Evolutionary conservation across 2,329 filamentous ascomycete species (phyloP).

Genomic region (Penicillium sp.): DNA sequence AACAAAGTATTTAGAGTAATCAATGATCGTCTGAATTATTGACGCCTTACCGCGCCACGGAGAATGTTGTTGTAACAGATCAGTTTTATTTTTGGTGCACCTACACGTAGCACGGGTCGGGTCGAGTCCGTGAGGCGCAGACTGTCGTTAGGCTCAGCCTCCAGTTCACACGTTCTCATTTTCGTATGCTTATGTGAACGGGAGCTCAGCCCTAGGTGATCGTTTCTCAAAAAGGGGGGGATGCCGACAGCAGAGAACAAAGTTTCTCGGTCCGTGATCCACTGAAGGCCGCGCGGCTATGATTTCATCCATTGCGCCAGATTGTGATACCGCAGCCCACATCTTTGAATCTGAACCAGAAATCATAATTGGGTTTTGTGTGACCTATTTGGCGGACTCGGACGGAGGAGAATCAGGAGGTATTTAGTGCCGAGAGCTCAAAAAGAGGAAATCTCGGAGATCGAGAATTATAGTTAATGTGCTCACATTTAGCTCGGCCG

Average conservation of each 20-base stretch:
- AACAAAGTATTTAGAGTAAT: not conserved
- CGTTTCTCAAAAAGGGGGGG: conserved; percentile 5
- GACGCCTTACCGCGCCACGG: not conserved
- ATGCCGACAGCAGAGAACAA: not conserved
- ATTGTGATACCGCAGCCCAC: not conserved
- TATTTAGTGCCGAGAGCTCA: not conserved
- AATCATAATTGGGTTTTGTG: not conserved
- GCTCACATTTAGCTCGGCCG: not conserved
- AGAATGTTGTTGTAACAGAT: not conserved
- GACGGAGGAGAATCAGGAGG: not conserved
- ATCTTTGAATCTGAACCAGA: not conserved
- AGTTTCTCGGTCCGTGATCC: conserved; percentile 14
- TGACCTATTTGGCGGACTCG: not conserved
- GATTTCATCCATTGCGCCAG: conserved; percentile 4
- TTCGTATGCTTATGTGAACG: not conserved
- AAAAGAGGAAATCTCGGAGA: not conserved
- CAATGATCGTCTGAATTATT: not conserved
- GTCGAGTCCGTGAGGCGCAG: conserved; percentile 8
- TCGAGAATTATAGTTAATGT: not conserved
- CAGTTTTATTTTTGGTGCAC: not conserved
- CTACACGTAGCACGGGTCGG: not conserved
- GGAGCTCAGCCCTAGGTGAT: conserved; percentile 17
- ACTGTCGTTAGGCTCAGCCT: conserved; percentile 14
- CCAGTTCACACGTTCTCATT: not conserved
- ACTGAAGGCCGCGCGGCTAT: conserved; percentile 12